Percentiles rank a stretch among this genome's conserved stretches.
phyloP scores from a whole-genome alignment of 1,284 basidiomycete genomes.

The Singerocomus inundabilis region DNA sequence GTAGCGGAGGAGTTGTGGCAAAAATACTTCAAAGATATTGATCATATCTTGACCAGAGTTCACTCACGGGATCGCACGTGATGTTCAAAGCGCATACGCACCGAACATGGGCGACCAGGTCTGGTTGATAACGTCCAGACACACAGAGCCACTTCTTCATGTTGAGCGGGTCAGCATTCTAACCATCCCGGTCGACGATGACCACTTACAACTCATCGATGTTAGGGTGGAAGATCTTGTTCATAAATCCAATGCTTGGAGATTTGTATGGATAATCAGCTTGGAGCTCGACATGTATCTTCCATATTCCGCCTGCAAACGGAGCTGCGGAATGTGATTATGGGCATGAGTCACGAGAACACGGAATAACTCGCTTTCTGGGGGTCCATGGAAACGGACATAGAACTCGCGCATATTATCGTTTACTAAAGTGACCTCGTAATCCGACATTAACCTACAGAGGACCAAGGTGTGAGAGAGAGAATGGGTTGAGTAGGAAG shows the following conservation, averaged over 20 bases:
- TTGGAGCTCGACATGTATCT: conserved; percentile 98
- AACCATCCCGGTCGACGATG: background rate
- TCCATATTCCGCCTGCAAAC: conserved; percentile 96
- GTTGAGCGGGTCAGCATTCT: conserved; percentile 3
- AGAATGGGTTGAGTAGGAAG: background rate
- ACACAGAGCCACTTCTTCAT: conserved; percentile 87
- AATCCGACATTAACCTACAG: conserved; percentile 92
- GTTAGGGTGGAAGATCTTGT: conserved; percentile 99
- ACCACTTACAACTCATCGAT: conserved; percentile 87
- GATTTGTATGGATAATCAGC: conserved; percentile 99
- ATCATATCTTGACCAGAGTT: conserved; percentile 77
- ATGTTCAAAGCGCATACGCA: conserved; percentile 34
- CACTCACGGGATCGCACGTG: conserved; percentile 6
- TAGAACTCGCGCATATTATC: conserved; percentile 99
- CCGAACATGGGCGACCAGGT: conserved; percentile 99
- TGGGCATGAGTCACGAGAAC: conserved; percentile 8
- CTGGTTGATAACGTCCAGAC: conserved; percentile 96
- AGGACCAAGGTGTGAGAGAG: conserved; percentile 11
- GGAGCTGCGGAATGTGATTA: conserved; percentile 61
- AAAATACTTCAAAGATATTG: conserved; percentile 98
- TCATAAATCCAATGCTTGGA: conserved; percentile 99
- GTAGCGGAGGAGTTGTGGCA: conserved; percentile 95
- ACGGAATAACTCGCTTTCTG: conserved; percentile 74
- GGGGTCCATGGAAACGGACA: conserved; percentile 91
- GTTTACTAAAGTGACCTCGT: conserved; percentile 95